phyloP scores from a whole-genome alignment of 1,284 basidiomycete species.

The Pseudozyma sp. region DNA sequence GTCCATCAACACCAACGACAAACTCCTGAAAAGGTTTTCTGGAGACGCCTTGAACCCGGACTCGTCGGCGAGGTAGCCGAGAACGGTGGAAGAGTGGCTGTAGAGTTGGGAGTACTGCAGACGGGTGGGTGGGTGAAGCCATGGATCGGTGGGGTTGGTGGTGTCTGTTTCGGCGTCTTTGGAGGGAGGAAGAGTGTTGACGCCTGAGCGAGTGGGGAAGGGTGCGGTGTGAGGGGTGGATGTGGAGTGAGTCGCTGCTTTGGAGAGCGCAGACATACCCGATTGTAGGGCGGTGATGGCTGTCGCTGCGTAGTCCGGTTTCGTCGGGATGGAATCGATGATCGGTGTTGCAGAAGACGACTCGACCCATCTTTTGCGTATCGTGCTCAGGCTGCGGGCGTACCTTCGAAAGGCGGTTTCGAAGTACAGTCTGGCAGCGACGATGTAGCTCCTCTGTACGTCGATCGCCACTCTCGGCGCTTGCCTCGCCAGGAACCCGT shows the following conservation, averaged over 20 bases:
- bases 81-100: constrained; percentile 43
- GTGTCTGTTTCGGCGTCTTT: constrained; percentile 11
- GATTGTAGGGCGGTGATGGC: constrained; percentile 6
- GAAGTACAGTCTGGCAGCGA: constrained; percentile 87
- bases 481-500: constrained; percentile 85
- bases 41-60: constrained; percentile 40
- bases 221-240: background rate
- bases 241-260: background rate
- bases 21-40: constrained; percentile 63
- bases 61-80: constrained; percentile 66
- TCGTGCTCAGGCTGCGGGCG: constrained; percentile 72
- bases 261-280: constrained; percentile 14
- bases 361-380: constrained; percentile 51
- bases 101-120: constrained; percentile 49
- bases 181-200: constrained; percentile 3
- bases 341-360: constrained; percentile 1
- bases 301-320: background rate
- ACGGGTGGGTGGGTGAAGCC: constrained; percentile 39
- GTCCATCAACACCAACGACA: constrained; percentile 61
- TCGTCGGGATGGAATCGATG: constrained; percentile 5
- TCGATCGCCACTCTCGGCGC: constrained; percentile 85
- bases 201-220: background rate
- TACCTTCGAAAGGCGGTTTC: constrained; percentile 96
- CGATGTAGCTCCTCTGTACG: constrained; percentile 87
- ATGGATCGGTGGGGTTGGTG: constrained; percentile 29